A percentile compares a stretch with the other conserved stretches of the same genome.
phyloP scores from a whole-genome alignment of 225 moss, liverwort and hornwort genomes.

The Marchantia paleacea region DNA sequence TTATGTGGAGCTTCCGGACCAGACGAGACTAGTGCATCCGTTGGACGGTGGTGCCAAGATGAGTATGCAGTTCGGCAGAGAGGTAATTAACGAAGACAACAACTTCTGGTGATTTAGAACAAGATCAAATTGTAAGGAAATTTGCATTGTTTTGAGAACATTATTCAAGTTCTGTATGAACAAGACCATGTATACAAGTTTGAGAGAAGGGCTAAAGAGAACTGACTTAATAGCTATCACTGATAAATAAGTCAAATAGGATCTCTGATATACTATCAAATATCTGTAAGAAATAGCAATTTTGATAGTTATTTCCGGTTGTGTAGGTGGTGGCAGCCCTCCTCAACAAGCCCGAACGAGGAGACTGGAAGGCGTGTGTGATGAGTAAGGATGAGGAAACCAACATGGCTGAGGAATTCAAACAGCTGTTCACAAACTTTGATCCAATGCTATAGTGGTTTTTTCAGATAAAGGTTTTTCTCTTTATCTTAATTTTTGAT shows the following conservation, averaged over 20 bases:
- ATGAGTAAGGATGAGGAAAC: constrained; percentile 68
- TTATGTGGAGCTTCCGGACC: constrained; percentile 77
- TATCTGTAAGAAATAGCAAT: background rate
- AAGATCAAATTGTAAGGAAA: too few relatives aligned
- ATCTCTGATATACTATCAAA: too few relatives aligned
- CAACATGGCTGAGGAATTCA: constrained; percentile 72
- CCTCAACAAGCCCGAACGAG: constrained; percentile 76
- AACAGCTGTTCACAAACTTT: constrained; percentile 68
- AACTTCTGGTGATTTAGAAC: too few relatives aligned
- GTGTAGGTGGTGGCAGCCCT: constrained; percentile 77
- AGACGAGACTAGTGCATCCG: constrained; percentile 68
- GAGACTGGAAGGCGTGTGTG: constrained; percentile 94
- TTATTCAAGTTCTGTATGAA: too few relatives aligned
- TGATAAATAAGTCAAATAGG: too few relatives aligned
- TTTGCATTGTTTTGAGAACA: background rate
- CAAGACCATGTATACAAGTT: too few relatives aligned
- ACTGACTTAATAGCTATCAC: too few relatives aligned
- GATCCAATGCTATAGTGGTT: constrained; percentile 65
- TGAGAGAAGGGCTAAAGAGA: too few relatives aligned
- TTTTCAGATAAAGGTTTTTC: background rate
- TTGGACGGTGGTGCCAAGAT: constrained; percentile 74
- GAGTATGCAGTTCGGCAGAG: constrained; percentile 97
- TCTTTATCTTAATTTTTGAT: background rate
- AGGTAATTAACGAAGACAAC: constrained; percentile 40
- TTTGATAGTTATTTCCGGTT: background rate